Base-by-base conservation (phyloP, 345 rosid genomes). In the Psidium guajava region DNA sequence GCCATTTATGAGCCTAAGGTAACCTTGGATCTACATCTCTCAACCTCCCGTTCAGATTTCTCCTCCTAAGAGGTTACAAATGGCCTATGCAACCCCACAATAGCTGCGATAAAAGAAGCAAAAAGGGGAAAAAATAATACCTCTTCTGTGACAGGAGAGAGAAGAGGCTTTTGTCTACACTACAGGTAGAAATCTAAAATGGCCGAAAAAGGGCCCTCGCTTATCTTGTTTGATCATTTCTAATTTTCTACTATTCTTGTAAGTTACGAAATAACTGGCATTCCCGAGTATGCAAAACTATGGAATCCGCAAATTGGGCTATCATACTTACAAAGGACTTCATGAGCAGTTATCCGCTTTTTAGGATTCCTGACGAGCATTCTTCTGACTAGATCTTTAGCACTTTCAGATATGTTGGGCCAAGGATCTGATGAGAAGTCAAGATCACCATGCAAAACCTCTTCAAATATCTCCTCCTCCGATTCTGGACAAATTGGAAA, bases 341-440 rank as follows among this genome's bases (percentile, higher is more conserved):
- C 95, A 82, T 93, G 93, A 54, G 96, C 98, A 69, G 92, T 92
- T 11, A 97, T 87, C 87, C 98, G 90, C 86, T 85, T 90, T 83
- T 84, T 91, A 1, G 94, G 95, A 88, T 97, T 90, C 86, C 95
- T 91, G 53, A 90, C 88, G 40, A 97, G 98, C 97, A 97, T 93
- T 86, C 89, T 94, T 75, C 89, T 91, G 44, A 95, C 91, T 86
- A 97, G 90, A 92, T 97, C 98, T 85, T 95, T 95, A 13, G 98
- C 99, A 83, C 94, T 91, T 50, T 90, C 93, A 32, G 99, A 92
- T 50, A 97, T 94, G 3, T 89, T 84, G 89, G 98, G 97, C 99
- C 99, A 97, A 44, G 99, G 99, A 87, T 93, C 92, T 69, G 97
- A 92, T 82, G 93, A 82, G 86, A 97, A 92, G 91, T 97, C 98